Evolutionary conservation across 1,139 yeast species (phyloP), one percentile per base, ranked within the genome.

Genomic region (Yamadazyma sp.): DNA sequence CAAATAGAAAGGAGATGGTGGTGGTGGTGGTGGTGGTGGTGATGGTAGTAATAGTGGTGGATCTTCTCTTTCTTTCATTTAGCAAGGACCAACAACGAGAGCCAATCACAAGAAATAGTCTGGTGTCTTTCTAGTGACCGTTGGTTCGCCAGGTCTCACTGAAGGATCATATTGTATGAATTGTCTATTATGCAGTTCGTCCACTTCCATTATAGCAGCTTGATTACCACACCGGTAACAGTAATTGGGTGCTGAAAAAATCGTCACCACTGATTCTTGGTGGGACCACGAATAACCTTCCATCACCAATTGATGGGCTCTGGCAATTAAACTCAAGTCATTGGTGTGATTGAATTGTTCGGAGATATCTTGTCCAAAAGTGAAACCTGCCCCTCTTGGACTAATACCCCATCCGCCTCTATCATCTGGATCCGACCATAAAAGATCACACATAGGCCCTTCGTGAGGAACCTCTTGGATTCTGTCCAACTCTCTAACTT

Each of bases 191-290:
- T 83, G 89, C 58, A 82, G 83, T 65, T 88, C 98, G 64, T 91
- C 98, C 48, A 92, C 96, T 68, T 92, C 98, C 96, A 92, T 89
- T 53, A 92, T 89, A 33, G 98, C 98, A 26, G 98, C 98, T 68
- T 91, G 97, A 69, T 92, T 92, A 56, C 98, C 98, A 71, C 98
- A 92, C 67, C 98, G 75, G 62, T 87, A 92, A 64, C 96, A 92
- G 66, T 92, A 92, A 61, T 92, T 92, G 32, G 98, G 98, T 14
- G 98, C 98, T 16, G 94, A 83, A 94, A 97, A 92, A 30, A 92
- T 97, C 1, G 98, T 92, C 18, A 92, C 98, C 37, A 92, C 96
- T n/a, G 81, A 78, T 62, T 87, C 84, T 54, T 81, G 85, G 61
- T 83, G 89, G 22, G 85, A 75, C 91, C 88, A 83, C 20, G 82